A percentile compares a stretch with the other conserved stretches of the same genome.
phyloP scores from a whole-genome alignment of 257 asterid species.

The Catharanthus roseus region DNA sequence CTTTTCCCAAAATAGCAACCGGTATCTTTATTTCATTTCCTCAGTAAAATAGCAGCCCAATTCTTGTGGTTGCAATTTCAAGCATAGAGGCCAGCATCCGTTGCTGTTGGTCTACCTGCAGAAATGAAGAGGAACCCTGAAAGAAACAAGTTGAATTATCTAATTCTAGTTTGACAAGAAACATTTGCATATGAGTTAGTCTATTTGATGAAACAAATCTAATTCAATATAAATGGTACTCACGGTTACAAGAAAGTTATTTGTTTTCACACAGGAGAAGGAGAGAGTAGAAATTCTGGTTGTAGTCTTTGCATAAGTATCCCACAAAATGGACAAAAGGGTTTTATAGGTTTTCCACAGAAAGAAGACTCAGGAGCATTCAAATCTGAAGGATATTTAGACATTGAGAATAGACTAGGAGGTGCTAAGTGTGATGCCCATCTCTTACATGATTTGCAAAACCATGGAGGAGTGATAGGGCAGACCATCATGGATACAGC shows the following conservation, averaged over 20 bases:
- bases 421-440: constrained; percentile 49
- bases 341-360: constrained; percentile 30
- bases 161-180: not conserved
- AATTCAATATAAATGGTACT: not conserved
- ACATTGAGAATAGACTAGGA: constrained; percentile 40
- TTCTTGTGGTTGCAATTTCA: too few species aligned
- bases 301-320: constrained; percentile 66
- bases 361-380: constrained; percentile 24
- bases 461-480: constrained; percentile 65
- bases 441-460: constrained; percentile 66
- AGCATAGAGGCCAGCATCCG: not conserved
- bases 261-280: constrained; percentile 46
- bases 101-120: too few species aligned
- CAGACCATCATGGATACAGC: constrained; percentile 62
- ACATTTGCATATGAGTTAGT: not conserved
- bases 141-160: not conserved
- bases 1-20: not conserved
- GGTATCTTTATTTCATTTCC: too few species aligned
- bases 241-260: too few species aligned
- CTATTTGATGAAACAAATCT: not conserved
- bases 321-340: constrained; percentile 86
- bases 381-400: constrained; percentile 43
- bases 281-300: constrained; percentile 61
- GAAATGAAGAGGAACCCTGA: not conserved
- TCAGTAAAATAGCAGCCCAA: too few species aligned